These are phyloP conservation scores for Stachybotrys chartarum DNA, from an alignment of 2,329 filamentous ascomycete species.

Conservation along the genomic window DNA sequence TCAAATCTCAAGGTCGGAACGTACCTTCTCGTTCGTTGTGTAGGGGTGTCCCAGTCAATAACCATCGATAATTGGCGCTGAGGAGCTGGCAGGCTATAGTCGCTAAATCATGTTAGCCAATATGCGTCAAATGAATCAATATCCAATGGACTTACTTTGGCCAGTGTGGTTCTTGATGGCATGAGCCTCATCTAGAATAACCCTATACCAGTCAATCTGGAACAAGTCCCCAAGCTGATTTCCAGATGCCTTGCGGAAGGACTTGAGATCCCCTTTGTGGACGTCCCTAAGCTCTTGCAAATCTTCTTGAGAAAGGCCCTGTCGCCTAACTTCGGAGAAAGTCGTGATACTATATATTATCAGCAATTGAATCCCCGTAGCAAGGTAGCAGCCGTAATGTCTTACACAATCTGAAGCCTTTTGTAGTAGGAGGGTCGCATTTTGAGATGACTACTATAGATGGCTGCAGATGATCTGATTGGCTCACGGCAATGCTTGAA, in stretches of 20 bases:
- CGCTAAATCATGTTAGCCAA: constrained; percentile 3
- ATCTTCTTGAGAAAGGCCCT: constrained; percentile 4
- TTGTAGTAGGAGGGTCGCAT: background rate
- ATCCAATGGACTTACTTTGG: constrained; percentile 14
- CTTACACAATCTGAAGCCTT: constrained; percentile 4
- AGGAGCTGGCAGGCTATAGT: constrained; percentile 16
- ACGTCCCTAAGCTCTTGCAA: background rate
- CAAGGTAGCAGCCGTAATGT: background rate
- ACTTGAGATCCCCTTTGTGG: background rate
- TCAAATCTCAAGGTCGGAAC: background rate
- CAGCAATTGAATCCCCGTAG: background rate
- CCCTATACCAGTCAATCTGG: constrained; percentile 35
- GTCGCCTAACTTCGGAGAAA: constrained; percentile 15
- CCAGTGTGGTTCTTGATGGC: constrained; percentile 41
- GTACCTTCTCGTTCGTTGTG: constrained; percentile 22
- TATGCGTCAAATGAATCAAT: background rate
- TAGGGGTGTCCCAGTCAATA: constrained; percentile 27
- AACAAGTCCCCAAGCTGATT: constrained; percentile 21
- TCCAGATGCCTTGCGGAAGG: constrained; percentile 27
- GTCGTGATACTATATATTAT: constrained; percentile 17
- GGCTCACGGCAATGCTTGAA: constrained; percentile 12
- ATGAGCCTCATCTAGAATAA: constrained; percentile 53
- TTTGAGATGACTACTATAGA: constrained; percentile 6
- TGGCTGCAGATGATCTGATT: background rate
- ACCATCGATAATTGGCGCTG: constrained; percentile 23